phyloP scores from a whole-genome alignment of 768 basidiomycete genomes.

The Russula foetens region DNA sequence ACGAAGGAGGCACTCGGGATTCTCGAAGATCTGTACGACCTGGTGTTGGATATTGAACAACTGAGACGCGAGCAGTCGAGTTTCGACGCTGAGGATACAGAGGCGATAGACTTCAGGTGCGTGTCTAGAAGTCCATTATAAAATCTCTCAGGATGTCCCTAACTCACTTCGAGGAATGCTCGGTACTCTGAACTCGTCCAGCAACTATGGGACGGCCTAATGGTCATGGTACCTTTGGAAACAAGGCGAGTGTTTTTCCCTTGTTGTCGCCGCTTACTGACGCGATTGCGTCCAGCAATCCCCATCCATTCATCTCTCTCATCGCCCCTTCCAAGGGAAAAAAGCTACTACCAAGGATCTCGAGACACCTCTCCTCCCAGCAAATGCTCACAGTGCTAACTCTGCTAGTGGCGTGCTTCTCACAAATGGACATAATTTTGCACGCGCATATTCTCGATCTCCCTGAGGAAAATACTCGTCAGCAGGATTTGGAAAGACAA shows the following conservation, averaged over 20 bases:
- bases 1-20: constrained; percentile 70
- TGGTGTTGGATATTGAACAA: constrained; percentile 79
- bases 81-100: constrained; percentile 44
- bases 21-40: constrained; percentile 80
- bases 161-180: constrained; percentile 38
- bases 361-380: constrained; percentile 69
- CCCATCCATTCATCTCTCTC: constrained; percentile 95
- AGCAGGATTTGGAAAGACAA: constrained; percentile 72
- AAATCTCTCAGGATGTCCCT: background rate
- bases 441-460: constrained; percentile 67
- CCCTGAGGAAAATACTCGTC: constrained; percentile 50
- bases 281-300: constrained; percentile 44
- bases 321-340: constrained; percentile 88
- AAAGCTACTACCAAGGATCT: constrained; percentile 79
- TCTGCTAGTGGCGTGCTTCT: constrained; percentile 89
- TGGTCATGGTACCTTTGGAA: constrained; percentile 88
- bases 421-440: constrained; percentile 85
- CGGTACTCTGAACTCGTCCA: constrained; percentile 54
- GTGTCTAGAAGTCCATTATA: background rate
- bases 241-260: constrained; percentile 53
- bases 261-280: background rate
- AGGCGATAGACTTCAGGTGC: constrained; percentile 37
- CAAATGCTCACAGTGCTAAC: constrained; percentile 85
- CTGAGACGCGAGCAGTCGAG: constrained; percentile 69
- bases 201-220: constrained; percentile 69